Evolutionary conservation across 2,329 filamentous ascomycete species (phyloP), one percentile per base, ranked within the genome.

Genomic region (Diplodia corticola): DNA sequence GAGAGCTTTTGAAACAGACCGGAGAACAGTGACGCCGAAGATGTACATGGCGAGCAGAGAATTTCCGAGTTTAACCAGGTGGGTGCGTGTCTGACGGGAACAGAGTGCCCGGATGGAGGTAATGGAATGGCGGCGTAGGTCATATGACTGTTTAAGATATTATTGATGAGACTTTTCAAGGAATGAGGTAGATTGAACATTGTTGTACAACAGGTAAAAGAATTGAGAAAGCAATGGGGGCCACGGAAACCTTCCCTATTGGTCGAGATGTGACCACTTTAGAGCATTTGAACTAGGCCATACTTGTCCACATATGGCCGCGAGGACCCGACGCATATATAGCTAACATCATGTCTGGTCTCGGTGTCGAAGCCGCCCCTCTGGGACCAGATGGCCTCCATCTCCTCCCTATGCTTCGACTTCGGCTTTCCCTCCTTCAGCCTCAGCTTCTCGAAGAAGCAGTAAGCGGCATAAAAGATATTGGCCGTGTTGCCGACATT

Each of bases 381-480:
- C 44, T n/a, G 22, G 17, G 28, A 3, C 64, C 55, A 67, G 33
- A 63, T 4, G 9, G 50, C 6, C 44, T 88, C 84, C 83, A 87
- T 86, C 66, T 84, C 81, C 68, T 78, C 59, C 13, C 85, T 76
- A 70, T 82, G 80, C 71, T 83, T 80, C 20, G 74, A 79, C 77
- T 87, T 87, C 51, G 81, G 76, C 73, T 84, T 86, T 0, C 77
- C 75, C 63, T 84, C 77, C 70, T 79, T 79, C 64, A 88, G 74
- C 17, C 85, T 76, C 69, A 83, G 68, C 77, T 88, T 88, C 76
- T 88, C 85, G 70, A 88, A 88, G 72, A 82, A 86, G 22, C 86
- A 80, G 70, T 88, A 88, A 0, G 78, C 79, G 3, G 80, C 81
- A 69, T 88, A 87, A 70, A 82, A 88, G 1, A 83, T 76, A 9